These are phyloP conservation scores for Dalbergia cultrata DNA, from an alignment of 306 rosid genomes.

Conservation along the genomic window DNA sequence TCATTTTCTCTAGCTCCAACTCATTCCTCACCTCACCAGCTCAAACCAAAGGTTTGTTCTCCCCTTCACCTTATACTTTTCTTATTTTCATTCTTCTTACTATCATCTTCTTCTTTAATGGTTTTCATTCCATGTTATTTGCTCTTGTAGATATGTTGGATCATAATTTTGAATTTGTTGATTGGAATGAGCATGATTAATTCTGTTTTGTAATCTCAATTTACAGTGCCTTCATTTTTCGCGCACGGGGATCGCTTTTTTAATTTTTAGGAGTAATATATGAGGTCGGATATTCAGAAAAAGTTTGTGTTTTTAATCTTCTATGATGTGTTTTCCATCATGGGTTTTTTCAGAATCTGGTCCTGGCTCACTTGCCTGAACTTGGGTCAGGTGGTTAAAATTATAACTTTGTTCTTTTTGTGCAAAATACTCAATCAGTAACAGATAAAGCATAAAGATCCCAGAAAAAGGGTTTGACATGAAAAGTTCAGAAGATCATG, in stretches of 20 bases:
- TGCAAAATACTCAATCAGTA: conserved; percentile 25
- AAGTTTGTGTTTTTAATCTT: conserved; percentile 37
- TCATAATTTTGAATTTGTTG: neutral
- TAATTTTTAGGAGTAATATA: neutral
- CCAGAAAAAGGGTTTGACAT: conserved; percentile 25
- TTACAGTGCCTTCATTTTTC: neutral
- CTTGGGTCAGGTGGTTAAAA: neutral
- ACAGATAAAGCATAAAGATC: neutral
- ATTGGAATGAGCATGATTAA: neutral
- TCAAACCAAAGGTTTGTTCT: conserved; percentile 23
- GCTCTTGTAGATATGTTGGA: neutral
- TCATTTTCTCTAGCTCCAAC: neutral
- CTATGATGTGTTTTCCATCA: neutral
- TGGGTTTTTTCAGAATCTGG: conserved; percentile 35
- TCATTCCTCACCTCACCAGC: neutral
- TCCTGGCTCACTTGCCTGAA: neutral
- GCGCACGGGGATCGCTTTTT: neutral
- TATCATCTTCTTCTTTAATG: neutral
- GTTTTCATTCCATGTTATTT: conserved; percentile 4
- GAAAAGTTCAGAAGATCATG: conserved; percentile 26
- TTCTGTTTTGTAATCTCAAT: conserved; percentile 1
- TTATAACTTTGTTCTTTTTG: neutral
- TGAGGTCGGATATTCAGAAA: neutral
- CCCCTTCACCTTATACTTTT: neutral
- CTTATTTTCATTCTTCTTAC: neutral